Base-by-base conservation (phyloP, 495 filamentous ascomycete species). In the Penicillium robsamsonii region DNA sequence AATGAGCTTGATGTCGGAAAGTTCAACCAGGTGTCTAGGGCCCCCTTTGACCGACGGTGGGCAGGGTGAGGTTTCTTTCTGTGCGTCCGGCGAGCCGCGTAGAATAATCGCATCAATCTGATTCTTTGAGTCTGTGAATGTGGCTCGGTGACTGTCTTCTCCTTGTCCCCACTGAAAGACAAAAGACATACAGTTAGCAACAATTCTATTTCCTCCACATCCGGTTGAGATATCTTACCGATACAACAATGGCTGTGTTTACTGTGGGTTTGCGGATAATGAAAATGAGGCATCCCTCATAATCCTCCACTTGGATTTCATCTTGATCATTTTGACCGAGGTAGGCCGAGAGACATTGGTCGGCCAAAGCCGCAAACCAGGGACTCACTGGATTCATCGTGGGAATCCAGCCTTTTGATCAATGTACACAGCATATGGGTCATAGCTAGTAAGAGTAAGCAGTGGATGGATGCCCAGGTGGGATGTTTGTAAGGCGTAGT, bases 251-350 rank as follows among this genome's bases (percentile, higher is more conserved):
- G 13, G 71, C 74, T 22, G 30, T 38, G 13, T 29, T 29, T 5
- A 46, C 3, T 5, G 56, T 48, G 6, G 47, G 24, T 0, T 45
- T 51, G 6, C 30, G 6, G 25, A 46, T 59, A 22, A 40, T 59
- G 52, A 80, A 73, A 12, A 63, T 69, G 38, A 80, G 52, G 24
- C 67, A 72, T 50, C 71, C 67, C 7, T 73, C 75, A 64, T 76
- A 63, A 42, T 80, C 73, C 43, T 75, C 64, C 38, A 68, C 58
- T 9, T 69, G 49, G 31, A 69, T 43, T 12, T 22, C 49, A 44
- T 56, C 27, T 25, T 42, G n/a, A 31, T 60, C 46, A 18, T 20
- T 24, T 38, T 56, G 41, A 12, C 51, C 58, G 24, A 58, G 48
- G 30, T 70, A 74, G 31, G 38, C 60, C 8, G 52, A 56, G 29